Base-by-base conservation (phyloP, 106 monocot genomes). In the Apostasia shenzhenica region DNA sequence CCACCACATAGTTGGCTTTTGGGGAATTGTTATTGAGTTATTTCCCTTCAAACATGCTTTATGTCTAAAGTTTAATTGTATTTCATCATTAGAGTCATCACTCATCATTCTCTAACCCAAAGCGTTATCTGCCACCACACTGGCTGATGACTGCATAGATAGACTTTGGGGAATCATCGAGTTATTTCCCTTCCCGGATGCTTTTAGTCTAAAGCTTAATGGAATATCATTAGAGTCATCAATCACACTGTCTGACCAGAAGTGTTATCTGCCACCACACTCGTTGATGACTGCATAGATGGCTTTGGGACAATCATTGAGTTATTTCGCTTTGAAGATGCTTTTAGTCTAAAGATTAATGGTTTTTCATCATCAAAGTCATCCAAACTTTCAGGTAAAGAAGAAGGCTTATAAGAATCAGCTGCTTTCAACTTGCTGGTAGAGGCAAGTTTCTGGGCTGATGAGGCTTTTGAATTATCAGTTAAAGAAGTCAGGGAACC, bases 1-100 rank as follows among this genome's bases (percentile, higher is more conserved):
- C 26, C 26, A 26, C 26, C 26, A 26, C 26, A 26, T 26, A 26
- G 26, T 26, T 26, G 26, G 26, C 26, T 26, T 26, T 26, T 26
- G 26, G 26, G 26, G 26, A 26, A 26, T 26, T 26, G 26, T 26
- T 26, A 26, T 26, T 26, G 26, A 26, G 26, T 26, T 26, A 26
- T 26, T 26, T 26, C 26, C 26, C 26, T 26, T 26, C 26, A 26
- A 26, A 26, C 26, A 26, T 42, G 59, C 53, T 12, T 70, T 45
- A 47, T 87, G 73, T 72, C 76, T 75, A 43, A 75, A 73, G 67
- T 67, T n/a, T 57, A 89, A 77, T 37, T 80, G 80, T 70, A 76
- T 82, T 11, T 82, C 86, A 74, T 86, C 82, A 12, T 82, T 79
- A 38, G 82, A 86, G 73, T 79, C 75, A 45, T 60, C 61, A 47